Conservation (phyloP, 75 land plant genomes). For the Picea sitchensis region DNA sequence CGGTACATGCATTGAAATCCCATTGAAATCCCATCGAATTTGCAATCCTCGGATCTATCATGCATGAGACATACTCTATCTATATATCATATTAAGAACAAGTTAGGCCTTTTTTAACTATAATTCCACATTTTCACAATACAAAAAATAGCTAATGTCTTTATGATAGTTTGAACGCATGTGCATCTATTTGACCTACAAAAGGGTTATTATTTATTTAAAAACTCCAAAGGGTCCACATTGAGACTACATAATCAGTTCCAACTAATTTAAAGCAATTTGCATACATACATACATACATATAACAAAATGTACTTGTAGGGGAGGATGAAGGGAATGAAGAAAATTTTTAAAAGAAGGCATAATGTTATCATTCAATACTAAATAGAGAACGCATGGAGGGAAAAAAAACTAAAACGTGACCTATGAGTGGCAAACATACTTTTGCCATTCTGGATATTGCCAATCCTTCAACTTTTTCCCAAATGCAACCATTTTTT, state of each 20-base stretch:
- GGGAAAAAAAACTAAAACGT: not conserved
- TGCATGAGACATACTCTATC: not conserved
- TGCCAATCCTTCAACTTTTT: slow-evolving; percentile 51
- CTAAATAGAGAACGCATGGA: not conserved
- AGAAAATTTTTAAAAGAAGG: not conserved
- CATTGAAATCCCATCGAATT: not conserved
- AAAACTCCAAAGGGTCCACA: not conserved
- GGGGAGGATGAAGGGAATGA: not conserved
- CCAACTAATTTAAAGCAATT: not conserved
- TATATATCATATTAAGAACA: not conserved
- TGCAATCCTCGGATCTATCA: not conserved
- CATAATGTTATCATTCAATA: not conserved
- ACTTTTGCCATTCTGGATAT: slow-evolving; percentile 61
- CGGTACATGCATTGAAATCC: not conserved
- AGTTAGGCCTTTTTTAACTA: not conserved
- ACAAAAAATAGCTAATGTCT: no score
- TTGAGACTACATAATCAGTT: not conserved
- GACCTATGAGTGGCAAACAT: slow-evolving; percentile 9
- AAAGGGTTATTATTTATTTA: not conserved
- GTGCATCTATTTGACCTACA: not conserved
- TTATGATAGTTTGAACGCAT: not conserved
- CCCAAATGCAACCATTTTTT: slow-evolving; percentile 60
- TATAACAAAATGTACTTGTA: not conserved
- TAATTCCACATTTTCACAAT: no score
- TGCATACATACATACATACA: not conserved